phyloP scores from a whole-genome alignment of 306 rosid genomes.

The apple (Malus domestica) region ASM211411v1 NC_041804.1:6028501-6029000 shows the following conservation, averaged over 20 bases:
- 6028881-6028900: not conserved
- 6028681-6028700: not conserved
- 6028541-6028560: not conserved
- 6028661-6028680: not conserved
- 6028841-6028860: not conserved
- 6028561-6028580: no score
- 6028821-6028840: not conserved
- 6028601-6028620: not conserved
- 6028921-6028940: no score
- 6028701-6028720: not conserved
- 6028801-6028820: no score
- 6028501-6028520: not conserved
- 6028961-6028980: no score
- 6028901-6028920: no score
- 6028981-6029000: fast-evolving
- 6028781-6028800: not conserved
- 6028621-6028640: not conserved
- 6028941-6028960: no score
- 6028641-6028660: not conserved
- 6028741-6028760: conserved; percentile 8
- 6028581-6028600: not conserved
- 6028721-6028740: not conserved
- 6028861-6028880: not conserved
- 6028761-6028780: not conserved
- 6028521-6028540: not conserved